Conservation (phyloP, 164 flowering plant genomes). For the Buxus sempervirens region DNA sequence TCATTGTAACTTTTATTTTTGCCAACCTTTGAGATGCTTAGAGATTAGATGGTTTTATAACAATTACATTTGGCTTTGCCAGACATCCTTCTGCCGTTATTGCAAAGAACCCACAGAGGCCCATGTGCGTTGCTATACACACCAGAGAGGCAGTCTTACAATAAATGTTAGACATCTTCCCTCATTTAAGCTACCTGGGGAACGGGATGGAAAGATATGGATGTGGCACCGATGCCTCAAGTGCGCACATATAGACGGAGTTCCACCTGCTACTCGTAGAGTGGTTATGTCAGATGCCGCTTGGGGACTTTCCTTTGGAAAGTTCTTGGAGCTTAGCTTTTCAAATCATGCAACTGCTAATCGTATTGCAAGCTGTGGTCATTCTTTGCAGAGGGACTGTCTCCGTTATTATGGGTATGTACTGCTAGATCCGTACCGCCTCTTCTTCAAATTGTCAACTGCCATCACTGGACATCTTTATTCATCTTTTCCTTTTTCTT, state of each 20-base stretch:
- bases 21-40: neutral
- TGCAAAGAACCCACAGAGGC: constrained; percentile 80
- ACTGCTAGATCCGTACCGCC: neutral
- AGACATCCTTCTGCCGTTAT: constrained; percentile 56
- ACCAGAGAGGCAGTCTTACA: constrained; percentile 84
- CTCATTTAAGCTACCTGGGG: constrained; percentile 72
- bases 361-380: constrained; percentile 92
- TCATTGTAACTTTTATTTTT: neutral
- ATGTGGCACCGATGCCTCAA: constrained; percentile 98
- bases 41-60: neutral
- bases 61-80: constrained; percentile 17
- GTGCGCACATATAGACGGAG: constrained; percentile 71
- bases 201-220: constrained; percentile 92
- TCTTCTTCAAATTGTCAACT: neutral
- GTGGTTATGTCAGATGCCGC: constrained; percentile 97
- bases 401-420: constrained; percentile 88
- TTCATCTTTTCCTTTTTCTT: neutral
- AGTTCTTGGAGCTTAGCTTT: constrained; percentile 94
- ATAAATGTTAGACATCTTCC: constrained; percentile 65
- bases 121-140: constrained; percentile 79
- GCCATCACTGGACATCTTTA: neutral
- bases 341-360: constrained; percentile 94
- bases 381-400: constrained; percentile 93
- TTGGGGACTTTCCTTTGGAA: constrained; percentile 98
- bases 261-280: constrained; percentile 83